Conservation (phyloP, 2,329 filamentous ascomycete species). For the Orbilia brochopaga region DNA sequence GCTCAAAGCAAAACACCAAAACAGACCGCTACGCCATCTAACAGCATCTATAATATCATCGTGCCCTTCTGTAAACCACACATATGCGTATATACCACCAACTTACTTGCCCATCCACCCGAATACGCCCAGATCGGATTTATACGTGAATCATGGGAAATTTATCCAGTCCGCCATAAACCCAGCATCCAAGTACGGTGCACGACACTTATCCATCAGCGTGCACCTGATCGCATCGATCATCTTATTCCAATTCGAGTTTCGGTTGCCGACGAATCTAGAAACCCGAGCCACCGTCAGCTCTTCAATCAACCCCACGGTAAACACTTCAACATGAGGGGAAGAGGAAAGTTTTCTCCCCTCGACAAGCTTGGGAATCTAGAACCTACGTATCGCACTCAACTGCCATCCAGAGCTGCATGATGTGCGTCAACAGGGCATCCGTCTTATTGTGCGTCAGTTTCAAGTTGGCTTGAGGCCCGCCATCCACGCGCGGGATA, state of each 20-base stretch:
- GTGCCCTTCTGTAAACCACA: too few species aligned
- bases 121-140: neutral
- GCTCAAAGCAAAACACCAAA: too few species aligned
- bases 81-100: too few species aligned
- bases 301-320: neutral
- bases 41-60: too few species aligned
- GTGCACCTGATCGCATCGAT: constrained; percentile 45
- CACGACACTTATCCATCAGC: constrained; percentile 40
- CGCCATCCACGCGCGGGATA: constrained; percentile 41
- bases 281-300: constrained; percentile 4
- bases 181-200: constrained; percentile 42
- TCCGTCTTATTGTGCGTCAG: constrained; percentile 43
- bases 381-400: constrained; percentile 46
- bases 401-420: constrained; percentile 46
- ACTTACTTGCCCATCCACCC: too few species aligned
- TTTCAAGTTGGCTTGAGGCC: constrained; percentile 31
- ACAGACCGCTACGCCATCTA: too few species aligned
- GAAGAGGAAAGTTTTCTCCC: too few species aligned
- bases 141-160: constrained; percentile 28
- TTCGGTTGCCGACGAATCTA: constrained; percentile 46
- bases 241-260: constrained; percentile 49
- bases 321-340: too few species aligned
- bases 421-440: constrained; percentile 38
- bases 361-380: constrained; percentile 2
- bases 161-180: constrained; percentile 44